Evolutionary conservation across 2,329 filamentous ascomycete species (phyloP).

Genomic region (Ceratocystis colombiana): DNA sequence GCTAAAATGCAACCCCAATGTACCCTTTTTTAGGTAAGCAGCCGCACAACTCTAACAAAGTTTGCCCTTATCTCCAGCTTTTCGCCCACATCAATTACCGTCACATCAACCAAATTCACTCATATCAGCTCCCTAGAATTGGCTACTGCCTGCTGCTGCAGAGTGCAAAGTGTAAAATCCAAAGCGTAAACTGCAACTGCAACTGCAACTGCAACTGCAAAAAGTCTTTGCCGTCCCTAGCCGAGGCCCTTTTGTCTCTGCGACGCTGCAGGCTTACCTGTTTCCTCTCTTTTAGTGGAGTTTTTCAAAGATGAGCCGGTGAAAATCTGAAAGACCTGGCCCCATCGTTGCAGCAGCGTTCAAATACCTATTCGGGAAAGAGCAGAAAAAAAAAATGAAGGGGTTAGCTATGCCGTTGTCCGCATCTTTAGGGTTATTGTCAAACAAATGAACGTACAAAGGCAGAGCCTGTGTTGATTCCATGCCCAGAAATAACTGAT

Average conservation of each 20-base stretch:
- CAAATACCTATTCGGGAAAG: background rate
- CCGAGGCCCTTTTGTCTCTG: conserved; percentile 2
- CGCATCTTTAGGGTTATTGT: background rate
- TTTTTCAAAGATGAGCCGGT: background rate
- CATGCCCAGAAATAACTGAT: conserved; percentile 17
- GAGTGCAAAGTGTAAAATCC: no score
- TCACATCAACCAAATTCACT: background rate
- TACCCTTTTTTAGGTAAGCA: background rate
- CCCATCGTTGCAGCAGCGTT: background rate
- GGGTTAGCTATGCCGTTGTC: background rate
- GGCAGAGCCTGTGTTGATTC: conserved; percentile 2
- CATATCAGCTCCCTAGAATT: background rate
- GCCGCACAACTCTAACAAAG: background rate
- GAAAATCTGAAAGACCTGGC: conserved; percentile 1
- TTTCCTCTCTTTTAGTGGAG: background rate
- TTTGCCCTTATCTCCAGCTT: background rate
- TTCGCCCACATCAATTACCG: background rate
- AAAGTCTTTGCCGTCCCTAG: background rate
- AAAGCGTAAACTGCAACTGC: no score
- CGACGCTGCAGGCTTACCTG: background rate
- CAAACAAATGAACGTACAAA: background rate
- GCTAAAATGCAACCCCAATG: background rate
- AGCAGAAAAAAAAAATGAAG: background rate
- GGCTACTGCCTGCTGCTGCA: no score
- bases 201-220: background rate